A percentile compares a stretch with the other conserved stretches of the same genome.
These are phyloP conservation scores for Trypanosoma melophagium DNA, from an alignment of 208 protist species.

Conservation along the genomic window DNA sequence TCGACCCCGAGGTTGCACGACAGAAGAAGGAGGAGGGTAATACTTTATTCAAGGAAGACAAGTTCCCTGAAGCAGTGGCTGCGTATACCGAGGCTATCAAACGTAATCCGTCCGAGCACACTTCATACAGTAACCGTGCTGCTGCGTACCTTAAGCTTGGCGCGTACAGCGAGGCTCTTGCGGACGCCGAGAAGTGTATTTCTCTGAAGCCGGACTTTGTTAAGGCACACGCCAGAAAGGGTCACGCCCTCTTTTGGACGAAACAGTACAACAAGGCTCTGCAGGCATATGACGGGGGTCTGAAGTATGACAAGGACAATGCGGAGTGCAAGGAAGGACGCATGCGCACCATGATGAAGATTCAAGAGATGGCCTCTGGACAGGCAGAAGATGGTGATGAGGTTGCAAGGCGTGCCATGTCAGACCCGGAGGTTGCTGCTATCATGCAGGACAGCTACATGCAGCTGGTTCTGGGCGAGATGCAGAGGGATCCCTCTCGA, in stretches of 20 bases:
- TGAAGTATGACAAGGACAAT: constrained; percentile 92
- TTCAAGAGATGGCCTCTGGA: constrained; percentile 88
- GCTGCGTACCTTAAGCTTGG: constrained; percentile 96
- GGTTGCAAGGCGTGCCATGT: constrained; percentile 85
- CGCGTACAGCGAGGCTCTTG: constrained; percentile 91
- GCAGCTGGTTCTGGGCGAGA: constrained; percentile 89
- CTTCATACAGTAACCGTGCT: constrained; percentile 94
- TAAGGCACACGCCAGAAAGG: constrained; percentile 91
- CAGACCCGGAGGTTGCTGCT: constrained; percentile 94
- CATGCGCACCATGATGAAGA: constrained; percentile 89
- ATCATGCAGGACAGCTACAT: constrained; percentile 94
- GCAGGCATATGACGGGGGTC: constrained; percentile 93
- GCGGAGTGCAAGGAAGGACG: constrained; percentile 87
- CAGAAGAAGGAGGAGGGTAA: constrained; percentile 95
- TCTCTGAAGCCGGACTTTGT: constrained; percentile 94
- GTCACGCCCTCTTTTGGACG: constrained; percentile 90
- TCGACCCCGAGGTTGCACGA: constrained; percentile 85
- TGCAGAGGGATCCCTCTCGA: constrained; percentile 87
- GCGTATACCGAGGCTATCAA: constrained; percentile 94
- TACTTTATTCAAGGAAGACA: constrained; percentile 93
- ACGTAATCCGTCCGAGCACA: constrained; percentile 93
- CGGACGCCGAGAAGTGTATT: constrained; percentile 96
- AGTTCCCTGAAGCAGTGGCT: constrained; percentile 94
- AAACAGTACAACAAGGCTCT: constrained; percentile 96
- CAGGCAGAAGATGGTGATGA: constrained; percentile 86